A percentile compares a stretch with the other conserved stretches of the same genome.
Conservation (phyloP, 305 asterid genomes). For the Fraxinus velutina region DNA sequence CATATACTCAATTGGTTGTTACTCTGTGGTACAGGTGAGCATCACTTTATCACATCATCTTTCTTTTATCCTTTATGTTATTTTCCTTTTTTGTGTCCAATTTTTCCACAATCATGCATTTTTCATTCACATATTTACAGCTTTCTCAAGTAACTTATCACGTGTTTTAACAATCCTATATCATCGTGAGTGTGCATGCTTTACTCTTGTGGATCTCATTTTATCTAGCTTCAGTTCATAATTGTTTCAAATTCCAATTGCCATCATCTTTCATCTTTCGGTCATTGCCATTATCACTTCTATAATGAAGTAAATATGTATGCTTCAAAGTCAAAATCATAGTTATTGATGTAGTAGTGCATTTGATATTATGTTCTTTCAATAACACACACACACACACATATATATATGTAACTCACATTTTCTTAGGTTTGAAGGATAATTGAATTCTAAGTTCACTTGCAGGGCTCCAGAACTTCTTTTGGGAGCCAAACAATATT, state of each 20-base stretch:
- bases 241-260: neutral
- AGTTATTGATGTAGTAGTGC: neutral
- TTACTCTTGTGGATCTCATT: neutral
- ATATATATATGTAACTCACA: neutral
- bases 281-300: neutral
- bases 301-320: neutral
- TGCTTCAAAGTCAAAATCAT: neutral
- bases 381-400: neutral
- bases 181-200: neutral
- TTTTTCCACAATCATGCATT: neutral
- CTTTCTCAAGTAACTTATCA: neutral
- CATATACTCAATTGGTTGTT: constrained; percentile 84
- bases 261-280: neutral
- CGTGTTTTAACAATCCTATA: neutral
- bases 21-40: constrained; percentile 93
- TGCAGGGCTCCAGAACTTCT: constrained; percentile 2
- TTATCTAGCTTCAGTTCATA: neutral
- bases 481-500: constrained; percentile 3
- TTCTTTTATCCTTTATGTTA: neutral
- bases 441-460: neutral
- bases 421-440: neutral
- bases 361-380: neutral
- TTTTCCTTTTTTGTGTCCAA: neutral
- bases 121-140: neutral
- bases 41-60: neutral